Conservation (phyloP, 805 yeast species). For the Yarrowia deformans region DNA sequence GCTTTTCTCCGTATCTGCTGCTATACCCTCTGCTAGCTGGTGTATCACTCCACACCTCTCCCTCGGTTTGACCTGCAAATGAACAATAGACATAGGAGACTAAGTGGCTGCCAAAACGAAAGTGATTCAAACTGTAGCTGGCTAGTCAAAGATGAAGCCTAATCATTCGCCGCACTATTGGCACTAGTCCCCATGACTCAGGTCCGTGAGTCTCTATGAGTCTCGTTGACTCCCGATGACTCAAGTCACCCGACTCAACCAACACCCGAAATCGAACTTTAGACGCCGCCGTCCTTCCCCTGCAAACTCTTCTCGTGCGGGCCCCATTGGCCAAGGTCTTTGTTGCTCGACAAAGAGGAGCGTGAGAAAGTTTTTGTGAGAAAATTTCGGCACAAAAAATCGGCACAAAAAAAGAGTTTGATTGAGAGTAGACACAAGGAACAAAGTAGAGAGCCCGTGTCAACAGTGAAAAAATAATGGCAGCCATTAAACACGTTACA, state of each 20-base stretch:
- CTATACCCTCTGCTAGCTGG: too few relatives aligned
- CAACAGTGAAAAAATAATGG: neutral
- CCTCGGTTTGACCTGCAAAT: neutral
- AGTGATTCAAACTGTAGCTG: neutral
- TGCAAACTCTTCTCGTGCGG: neutral
- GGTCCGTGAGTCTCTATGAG: neutral
- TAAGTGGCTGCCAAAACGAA: neutral
- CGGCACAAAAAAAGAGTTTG: slow-evolving; percentile 24
- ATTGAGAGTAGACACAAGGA: slow-evolving; percentile 1
- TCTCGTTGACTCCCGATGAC: slow-evolving; percentile 6
- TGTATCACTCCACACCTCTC: neutral
- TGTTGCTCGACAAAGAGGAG: neutral
- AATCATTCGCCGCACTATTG: too few relatives aligned
- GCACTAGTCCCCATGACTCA: neutral
- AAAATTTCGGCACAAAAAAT: neutral
- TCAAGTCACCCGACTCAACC: neutral
- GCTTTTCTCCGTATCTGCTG: too few relatives aligned
- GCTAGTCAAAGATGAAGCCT: too few relatives aligned
- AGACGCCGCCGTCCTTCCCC: neutral
- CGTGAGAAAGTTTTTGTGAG: neutral
- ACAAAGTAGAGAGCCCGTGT: neutral
- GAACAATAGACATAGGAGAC: neutral
- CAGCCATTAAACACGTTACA: too few relatives aligned
- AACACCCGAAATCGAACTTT: neutral
- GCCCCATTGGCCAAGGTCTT: slow-evolving; percentile 2